Percentiles rank a stretch among this genome's conserved stretches.
phyloP scores from a whole-genome alignment of 2,329 filamentous ascomycete species.

The Zasmidium citrigriseum region DNA sequence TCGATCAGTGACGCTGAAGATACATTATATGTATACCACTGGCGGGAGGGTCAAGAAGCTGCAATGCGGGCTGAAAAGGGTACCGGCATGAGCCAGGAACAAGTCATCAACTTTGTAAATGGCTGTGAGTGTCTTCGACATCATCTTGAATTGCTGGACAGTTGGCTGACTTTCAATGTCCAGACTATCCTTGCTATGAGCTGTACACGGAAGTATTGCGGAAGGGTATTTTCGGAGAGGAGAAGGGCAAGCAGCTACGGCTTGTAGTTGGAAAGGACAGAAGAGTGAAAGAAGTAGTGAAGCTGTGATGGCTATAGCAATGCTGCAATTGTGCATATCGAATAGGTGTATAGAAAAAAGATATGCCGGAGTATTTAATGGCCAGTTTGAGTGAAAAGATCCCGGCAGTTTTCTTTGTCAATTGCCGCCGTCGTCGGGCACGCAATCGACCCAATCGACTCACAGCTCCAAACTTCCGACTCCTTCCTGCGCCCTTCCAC shows the following conservation, averaged over 20 bases:
- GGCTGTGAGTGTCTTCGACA: conserved; percentile 50
- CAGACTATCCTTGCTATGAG: conserved; percentile 57
- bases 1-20: conserved; percentile 65
- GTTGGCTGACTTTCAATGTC: conserved; percentile 1
- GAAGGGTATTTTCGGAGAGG: conserved; percentile 47
- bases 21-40: conserved; percentile 75
- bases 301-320: conserved; percentile 18
- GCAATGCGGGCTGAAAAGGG: conserved; percentile 67
- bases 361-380: background rate
- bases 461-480: too few species aligned
- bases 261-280: conserved; percentile 53
- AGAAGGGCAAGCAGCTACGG: conserved; percentile 51
- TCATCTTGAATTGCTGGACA: background rate
- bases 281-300: conserved; percentile 36
- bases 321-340: too few species aligned
- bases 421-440: too few species aligned
- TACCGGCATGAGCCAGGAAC: conserved; percentile 77
- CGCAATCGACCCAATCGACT: too few species aligned
- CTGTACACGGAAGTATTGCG: conserved; percentile 54
- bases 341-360: too few species aligned
- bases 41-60: conserved; percentile 80
- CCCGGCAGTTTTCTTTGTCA: background rate
- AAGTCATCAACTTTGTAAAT: conserved; percentile 75
- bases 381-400: too few species aligned
- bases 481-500: too few species aligned